Percentiles rank a stretch among this genome's conserved stretches.
phyloP scores from a whole-genome alignment of 2,329 filamentous ascomycete species.

The Sclerotinia trifoliorum region DNA sequence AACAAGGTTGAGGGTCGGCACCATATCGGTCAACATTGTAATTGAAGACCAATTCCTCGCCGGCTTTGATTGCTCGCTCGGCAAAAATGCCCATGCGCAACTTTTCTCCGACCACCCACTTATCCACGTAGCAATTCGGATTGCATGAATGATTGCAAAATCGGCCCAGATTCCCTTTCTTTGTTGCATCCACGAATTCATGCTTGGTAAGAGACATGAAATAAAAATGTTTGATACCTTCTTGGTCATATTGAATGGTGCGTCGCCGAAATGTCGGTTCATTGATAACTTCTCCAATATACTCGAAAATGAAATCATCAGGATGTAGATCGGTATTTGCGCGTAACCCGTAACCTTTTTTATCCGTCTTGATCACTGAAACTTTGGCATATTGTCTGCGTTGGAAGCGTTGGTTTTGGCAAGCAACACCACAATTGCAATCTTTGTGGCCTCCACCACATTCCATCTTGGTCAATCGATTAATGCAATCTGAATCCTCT shows the following conservation, averaged over 20 bases:
- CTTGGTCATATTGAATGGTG: slow-evolving; percentile 89
- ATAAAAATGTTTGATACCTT: slow-evolving; percentile 99
- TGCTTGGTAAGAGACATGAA: slow-evolving; percentile 98
- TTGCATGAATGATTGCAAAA: slow-evolving; percentile 99
- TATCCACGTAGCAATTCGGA: slow-evolving; percentile 98
- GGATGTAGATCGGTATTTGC: slow-evolving; percentile 73
- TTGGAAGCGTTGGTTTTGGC: slow-evolving; percentile 94
- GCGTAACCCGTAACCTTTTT: slow-evolving; percentile 93
- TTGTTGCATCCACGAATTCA: slow-evolving; percentile 97
- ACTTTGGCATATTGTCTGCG: slow-evolving; percentile 86
- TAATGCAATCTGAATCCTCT: slow-evolving; percentile 97
- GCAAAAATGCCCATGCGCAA: slow-evolving; percentile 99
- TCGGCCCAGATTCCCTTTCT: slow-evolving; percentile 89
- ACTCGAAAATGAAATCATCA: slow-evolving; percentile 95
- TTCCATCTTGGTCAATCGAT: slow-evolving; percentile 96
- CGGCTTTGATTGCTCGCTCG: slow-evolving; percentile 75
- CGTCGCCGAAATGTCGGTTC: slow-evolving; percentile 84
- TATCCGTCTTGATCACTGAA: slow-evolving; percentile 94
- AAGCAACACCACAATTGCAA: slow-evolving; percentile 82
- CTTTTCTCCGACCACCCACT: slow-evolving; percentile 97
- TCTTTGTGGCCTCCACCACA: slow-evolving; percentile 66
- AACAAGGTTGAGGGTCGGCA: slow-evolving; percentile 93
- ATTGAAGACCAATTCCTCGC: slow-evolving; percentile 97
- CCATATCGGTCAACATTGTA: slow-evolving; percentile 99
- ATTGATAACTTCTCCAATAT: slow-evolving; percentile 97